These are phyloP conservation scores for Platismatia glauca DNA, from an alignment of 495 filamentous ascomycete species.

Conservation along the genomic window DNA sequence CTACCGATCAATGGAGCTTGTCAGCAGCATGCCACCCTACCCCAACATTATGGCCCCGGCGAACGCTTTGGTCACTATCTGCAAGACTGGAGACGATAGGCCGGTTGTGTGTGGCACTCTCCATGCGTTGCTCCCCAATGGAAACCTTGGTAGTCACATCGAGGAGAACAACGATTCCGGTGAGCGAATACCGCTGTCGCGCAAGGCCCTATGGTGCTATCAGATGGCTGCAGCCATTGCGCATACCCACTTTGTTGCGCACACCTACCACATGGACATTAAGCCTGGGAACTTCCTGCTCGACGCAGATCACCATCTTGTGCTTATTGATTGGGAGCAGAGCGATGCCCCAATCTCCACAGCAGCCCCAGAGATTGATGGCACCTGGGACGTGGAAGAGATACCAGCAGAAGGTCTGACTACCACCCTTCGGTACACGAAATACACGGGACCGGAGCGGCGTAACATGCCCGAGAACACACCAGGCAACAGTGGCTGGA, in stretches of 20 bases:
- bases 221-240: slow-evolving; percentile 20
- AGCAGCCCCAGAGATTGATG: slow-evolving; percentile 22
- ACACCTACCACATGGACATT: slow-evolving; percentile 25
- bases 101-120: slow-evolving; percentile 9
- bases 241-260: slow-evolving; percentile 18
- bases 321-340: slow-evolving; percentile 28
- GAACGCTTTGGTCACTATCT: slow-evolving; percentile 6
- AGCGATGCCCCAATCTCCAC: slow-evolving; percentile 18
- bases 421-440: background rate
- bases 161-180: slow-evolving; percentile 5
- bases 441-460: slow-evolving; percentile 3
- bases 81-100: background rate
- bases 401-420: slow-evolving; percentile 2
- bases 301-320: slow-evolving; percentile 20
- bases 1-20: slow-evolving; percentile 1
- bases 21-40: background rate
- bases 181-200: slow-evolving; percentile 4
- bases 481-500: background rate
- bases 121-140: slow-evolving; percentile 7
- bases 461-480: slow-evolving; percentile 1
- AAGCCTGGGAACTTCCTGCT: slow-evolving; percentile 27
- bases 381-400: slow-evolving; percentile 22
- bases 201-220: slow-evolving; percentile 21
- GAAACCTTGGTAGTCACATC: background rate
- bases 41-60: slow-evolving; percentile 8